Evolutionary conservation across 2,329 filamentous ascomycete genomes (phyloP).

Genomic region (Taxawa tesnikishii): DNA sequence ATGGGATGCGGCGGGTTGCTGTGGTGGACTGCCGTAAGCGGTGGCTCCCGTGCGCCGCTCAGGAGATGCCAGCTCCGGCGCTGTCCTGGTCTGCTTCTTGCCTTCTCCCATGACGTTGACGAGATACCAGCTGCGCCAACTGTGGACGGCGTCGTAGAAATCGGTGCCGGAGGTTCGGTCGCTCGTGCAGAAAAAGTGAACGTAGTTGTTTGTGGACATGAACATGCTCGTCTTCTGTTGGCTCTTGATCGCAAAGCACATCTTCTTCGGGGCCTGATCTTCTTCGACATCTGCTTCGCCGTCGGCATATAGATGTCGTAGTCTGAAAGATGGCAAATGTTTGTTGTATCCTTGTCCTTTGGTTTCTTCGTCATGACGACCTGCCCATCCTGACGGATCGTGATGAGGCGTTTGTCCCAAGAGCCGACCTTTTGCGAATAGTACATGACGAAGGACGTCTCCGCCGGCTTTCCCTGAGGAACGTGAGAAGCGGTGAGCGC

Average conservation of each 20-base stretch:
- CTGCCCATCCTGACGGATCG: slow-evolving; percentile 62
- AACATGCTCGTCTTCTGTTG: slow-evolving; percentile 84
- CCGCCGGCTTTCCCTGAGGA: slow-evolving; percentile 49
- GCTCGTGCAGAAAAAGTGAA: slow-evolving; percentile 82
- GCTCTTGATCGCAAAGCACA: slow-evolving; percentile 81
- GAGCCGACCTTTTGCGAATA: slow-evolving; percentile 72
- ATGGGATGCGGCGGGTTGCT: slow-evolving; percentile 12
- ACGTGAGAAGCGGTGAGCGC: slow-evolving; percentile 57
- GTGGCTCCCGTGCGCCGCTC: slow-evolving; percentile 19
- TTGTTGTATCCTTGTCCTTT: slow-evolving; percentile 51
- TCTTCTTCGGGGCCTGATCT: slow-evolving; percentile 74
- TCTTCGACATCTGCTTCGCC: slow-evolving; percentile 52
- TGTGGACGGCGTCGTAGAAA: slow-evolving; percentile 62
- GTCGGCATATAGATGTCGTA: slow-evolving; percentile 83
- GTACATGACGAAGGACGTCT: slow-evolving; percentile 60
- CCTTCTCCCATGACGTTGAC: slow-evolving; percentile 56
- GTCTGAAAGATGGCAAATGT: slow-evolving; percentile 76
- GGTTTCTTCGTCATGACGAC: slow-evolving; percentile 58
- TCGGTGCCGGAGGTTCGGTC: slow-evolving; percentile 53
- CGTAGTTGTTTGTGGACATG: slow-evolving; percentile 68
- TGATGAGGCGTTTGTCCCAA: slow-evolving; percentile 79
- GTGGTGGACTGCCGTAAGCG: slow-evolving; percentile 8
- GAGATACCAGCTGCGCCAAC: slow-evolving; percentile 87
- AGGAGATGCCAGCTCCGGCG: slow-evolving; percentile 18
- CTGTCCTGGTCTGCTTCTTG: slow-evolving; percentile 20